Evolutionary conservation across 148 eudicot genomes (phyloP).

Genomic region (Cornus florida): DNA sequence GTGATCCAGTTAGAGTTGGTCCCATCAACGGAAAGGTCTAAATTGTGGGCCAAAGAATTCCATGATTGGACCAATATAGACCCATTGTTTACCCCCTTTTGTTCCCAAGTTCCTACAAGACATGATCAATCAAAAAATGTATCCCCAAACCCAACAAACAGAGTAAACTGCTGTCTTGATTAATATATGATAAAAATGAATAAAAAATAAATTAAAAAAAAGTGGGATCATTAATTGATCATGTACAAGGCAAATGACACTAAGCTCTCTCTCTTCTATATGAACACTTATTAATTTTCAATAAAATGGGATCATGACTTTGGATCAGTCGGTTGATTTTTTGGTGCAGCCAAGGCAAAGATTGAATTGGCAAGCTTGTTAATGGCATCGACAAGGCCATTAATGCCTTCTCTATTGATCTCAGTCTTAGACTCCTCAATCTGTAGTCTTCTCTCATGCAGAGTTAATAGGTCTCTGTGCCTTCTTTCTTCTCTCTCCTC

Average conservation of each 20-base stretch:
- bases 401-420: slow-evolving; percentile 51
- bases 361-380: slow-evolving; percentile 84
- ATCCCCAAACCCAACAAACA: no score
- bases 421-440: slow-evolving; percentile 70
- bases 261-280: neutral
- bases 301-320: neutral
- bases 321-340: slow-evolving; percentile 15
- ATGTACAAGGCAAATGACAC: slow-evolving; percentile 17
- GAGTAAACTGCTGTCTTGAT: no score
- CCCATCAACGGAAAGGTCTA: no score
- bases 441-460: slow-evolving; percentile 61
- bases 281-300: neutral
- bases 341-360: slow-evolving; percentile 47
- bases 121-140: neutral
- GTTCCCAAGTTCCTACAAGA: neutral
- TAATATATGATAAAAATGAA: neutral
- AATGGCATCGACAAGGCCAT: slow-evolving; percentile 65
- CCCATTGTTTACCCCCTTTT: no score
- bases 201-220: neutral
- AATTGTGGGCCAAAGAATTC: no score
- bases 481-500: slow-evolving; percentile 71
- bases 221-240: neutral
- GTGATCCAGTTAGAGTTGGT: no score
- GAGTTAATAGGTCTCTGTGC: slow-evolving; percentile 59
- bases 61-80: no score